Percentiles rank a stretch among this genome's conserved stretches.
phyloP scores from a whole-genome alignment of 75 land plant genomes.

The Picea sitchensis region DNA sequence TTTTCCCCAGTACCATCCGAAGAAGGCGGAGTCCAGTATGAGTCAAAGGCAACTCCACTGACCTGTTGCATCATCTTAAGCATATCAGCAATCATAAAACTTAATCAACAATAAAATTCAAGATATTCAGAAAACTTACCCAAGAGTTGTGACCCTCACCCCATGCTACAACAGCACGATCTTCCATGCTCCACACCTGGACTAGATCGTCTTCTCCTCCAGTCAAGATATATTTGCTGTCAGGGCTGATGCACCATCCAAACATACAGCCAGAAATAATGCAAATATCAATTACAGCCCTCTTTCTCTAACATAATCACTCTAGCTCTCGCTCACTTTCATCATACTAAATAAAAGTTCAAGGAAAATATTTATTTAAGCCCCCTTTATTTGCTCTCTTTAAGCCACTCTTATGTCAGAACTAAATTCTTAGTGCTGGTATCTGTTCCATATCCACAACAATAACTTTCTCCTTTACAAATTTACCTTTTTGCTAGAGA shows the following conservation, averaged over 20 bases:
- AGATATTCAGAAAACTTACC: slow-evolving; percentile 41
- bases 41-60: slow-evolving; percentile 96
- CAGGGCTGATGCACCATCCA: slow-evolving; percentile 47
- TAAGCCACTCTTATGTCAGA: too few species aligned
- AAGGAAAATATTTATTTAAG: not conserved
- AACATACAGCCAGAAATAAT: slow-evolving; percentile 11
- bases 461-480: too few species aligned
- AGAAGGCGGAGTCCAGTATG: slow-evolving; percentile 79
- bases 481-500: too few species aligned
- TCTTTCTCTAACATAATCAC: too few species aligned
- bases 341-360: not conserved
- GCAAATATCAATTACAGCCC: not conserved
- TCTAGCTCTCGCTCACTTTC: not conserved
- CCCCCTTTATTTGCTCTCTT: not conserved
- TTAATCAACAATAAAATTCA: not conserved
- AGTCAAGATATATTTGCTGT: slow-evolving; percentile 90
- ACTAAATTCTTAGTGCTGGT: too few species aligned
- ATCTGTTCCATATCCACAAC: too few species aligned
- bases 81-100: not conserved
- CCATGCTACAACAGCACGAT: slow-evolving; percentile 92
- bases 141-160: slow-evolving; percentile 98
- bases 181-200: slow-evolving; percentile 99
- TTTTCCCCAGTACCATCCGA: slow-evolving; percentile 69
- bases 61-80: slow-evolving; percentile 52
- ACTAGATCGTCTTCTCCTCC: slow-evolving; percentile 99